phyloP scores from a whole-genome alignment of 1,284 basidiomycete species.

The Microbotryum intermedium region DNA sequence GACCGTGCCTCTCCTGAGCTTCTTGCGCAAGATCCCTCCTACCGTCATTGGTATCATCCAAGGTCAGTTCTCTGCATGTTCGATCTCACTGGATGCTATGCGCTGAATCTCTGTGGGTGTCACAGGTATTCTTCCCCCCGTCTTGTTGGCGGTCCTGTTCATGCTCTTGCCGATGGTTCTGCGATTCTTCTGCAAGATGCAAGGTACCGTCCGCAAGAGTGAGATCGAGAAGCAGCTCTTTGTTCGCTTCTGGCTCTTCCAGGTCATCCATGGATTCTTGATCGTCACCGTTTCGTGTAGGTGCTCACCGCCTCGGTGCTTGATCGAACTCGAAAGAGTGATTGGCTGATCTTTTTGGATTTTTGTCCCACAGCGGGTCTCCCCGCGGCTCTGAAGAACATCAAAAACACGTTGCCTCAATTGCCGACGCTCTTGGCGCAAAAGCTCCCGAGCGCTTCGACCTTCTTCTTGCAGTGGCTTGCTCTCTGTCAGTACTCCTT shows the following conservation, averaged over 20 bases:
- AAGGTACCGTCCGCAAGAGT: conserved; percentile 31
- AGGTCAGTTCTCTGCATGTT: conserved; percentile 41
- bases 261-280: no score
- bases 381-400: no score
- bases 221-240: no score
- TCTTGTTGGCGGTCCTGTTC: conserved; percentile 75
- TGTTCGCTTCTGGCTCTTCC: no score
- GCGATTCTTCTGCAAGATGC: conserved; percentile 26
- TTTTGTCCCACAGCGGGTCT: neutral
- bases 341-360: no score
- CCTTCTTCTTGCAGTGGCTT: no score
- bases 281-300: no score
- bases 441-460: no score
- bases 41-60: conserved; percentile 69
- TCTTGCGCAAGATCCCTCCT: conserved; percentile 61
- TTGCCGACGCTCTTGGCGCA: neutral
- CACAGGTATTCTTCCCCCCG: conserved; percentile 61
- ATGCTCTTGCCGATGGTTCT: conserved; percentile 78
- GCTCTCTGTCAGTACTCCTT: neutral
- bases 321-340: no score
- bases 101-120: no score
- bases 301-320: no score
- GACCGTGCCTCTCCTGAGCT: conserved; percentile 59
- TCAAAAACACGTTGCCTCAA: no score
- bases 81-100: neutral